A percentile compares a stretch with the other conserved stretches of the same genome.
These are phyloP conservation scores for Penicillium nucicola DNA, from an alignment of 495 filamentous ascomycete species.

Conservation along the genomic window DNA sequence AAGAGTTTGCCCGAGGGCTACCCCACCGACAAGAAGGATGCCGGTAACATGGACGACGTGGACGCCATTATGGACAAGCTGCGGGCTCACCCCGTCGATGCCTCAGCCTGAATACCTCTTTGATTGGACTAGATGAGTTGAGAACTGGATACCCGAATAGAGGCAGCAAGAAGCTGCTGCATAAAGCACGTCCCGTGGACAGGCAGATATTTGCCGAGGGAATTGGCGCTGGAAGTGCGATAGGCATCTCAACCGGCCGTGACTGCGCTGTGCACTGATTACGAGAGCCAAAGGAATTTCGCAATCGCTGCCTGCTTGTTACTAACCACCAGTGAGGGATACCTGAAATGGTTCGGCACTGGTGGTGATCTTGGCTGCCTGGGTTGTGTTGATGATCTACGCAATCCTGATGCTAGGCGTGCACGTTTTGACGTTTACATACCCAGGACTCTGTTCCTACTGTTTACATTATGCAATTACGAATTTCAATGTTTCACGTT, in stretches of 20 bases:
- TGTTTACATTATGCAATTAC: background rate
- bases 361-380: slow-evolving; percentile 3
- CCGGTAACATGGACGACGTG: slow-evolving; percentile 79
- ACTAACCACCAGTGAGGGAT: background rate
- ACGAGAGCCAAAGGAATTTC: background rate
- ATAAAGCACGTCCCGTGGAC: background rate
- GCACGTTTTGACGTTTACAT: slow-evolving; percentile 13
- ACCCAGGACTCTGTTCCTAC: slow-evolving; percentile 6
- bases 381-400: background rate
- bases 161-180: background rate
- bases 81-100: slow-evolving; percentile 44
- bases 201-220: background rate
- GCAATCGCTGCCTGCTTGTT: background rate
- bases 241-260: background rate
- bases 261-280: background rate
- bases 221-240: background rate
- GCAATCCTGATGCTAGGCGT: background rate
- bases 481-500: background rate
- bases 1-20: slow-evolving; percentile 64
- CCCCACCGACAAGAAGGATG: slow-evolving; percentile 59
- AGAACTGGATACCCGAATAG: background rate
- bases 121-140: background rate
- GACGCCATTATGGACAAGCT: slow-evolving; percentile 69
- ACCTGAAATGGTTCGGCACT: background rate
- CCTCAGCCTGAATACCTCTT: slow-evolving; percentile 21